Conservation (phyloP, 495 filamentous ascomycete genomes). For the Copromyces sp. region DNA sequence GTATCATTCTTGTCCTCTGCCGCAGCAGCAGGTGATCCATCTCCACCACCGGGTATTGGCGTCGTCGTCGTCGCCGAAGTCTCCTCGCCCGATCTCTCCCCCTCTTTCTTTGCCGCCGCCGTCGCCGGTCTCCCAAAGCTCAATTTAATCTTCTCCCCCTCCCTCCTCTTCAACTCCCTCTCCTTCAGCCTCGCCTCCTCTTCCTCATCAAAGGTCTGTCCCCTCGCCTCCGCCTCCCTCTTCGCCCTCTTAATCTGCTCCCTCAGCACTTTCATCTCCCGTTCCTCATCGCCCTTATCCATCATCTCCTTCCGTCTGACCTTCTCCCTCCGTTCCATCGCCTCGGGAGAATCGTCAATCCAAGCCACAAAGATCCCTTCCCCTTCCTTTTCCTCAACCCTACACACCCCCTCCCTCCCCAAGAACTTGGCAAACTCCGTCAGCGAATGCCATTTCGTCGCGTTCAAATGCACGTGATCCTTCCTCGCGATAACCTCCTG, state of each 20-base stretch:
- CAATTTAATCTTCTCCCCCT: conserved; percentile 78
- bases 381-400: conserved; percentile 72
- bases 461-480: conserved; percentile 88
- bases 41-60: neutral
- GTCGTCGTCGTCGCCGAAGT: conserved; percentile 1
- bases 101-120: neutral
- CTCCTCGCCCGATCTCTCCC: conserved; percentile 9
- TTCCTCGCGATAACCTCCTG: conserved; percentile 73
- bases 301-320: conserved; percentile 71
- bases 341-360: conserved; percentile 84
- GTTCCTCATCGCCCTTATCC: conserved; percentile 82
- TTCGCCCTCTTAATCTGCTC: conserved; percentile 72
- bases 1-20: neutral
- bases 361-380: conserved; percentile 80
- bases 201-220: conserved; percentile 30
- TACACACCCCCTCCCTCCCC: conserved; percentile 71
- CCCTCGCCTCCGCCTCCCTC: conserved; percentile 40
- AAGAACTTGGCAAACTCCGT: conserved; percentile 83
- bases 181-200: conserved; percentile 36
- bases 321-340: conserved; percentile 67
- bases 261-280: conserved; percentile 68
- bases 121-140: conserved; percentile 48
- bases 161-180: conserved; percentile 51
- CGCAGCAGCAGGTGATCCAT: conserved; percentile 1
- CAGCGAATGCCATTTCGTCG: conserved; percentile 71